These are phyloP conservation scores for Dendrobium huoshanense DNA, from an alignment of 106 monocot genomes.

Conservation along the genomic window DNA sequence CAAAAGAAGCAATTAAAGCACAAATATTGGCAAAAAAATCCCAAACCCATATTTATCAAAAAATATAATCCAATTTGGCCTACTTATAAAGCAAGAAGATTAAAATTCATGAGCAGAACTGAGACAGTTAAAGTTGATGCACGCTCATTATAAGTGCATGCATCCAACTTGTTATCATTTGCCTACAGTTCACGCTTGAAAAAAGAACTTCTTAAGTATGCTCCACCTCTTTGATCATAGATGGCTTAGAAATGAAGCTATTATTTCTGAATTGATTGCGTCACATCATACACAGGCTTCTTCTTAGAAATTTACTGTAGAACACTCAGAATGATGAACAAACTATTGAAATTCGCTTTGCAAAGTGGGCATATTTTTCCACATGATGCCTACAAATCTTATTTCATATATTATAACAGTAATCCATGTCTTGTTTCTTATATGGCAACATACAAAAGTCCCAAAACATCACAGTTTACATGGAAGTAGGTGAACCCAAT, in stretches of 20 bases:
- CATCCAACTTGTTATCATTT: neutral
- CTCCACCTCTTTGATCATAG: neutral
- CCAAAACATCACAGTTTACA: no score
- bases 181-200: neutral
- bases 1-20: neutral
- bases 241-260: neutral
- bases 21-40: constrained; percentile 1
- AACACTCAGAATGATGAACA: no score
- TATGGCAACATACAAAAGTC: no score
- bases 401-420: no score
- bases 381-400: no score
- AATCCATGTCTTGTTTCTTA: no score
- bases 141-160: neutral
- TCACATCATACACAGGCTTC: no score
- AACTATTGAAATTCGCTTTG: no score
- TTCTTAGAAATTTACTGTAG: no score
- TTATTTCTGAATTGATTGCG: no score
- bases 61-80: neutral
- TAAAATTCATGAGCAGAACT: neutral
- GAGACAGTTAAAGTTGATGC: neutral
- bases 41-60: neutral
- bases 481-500: no score
- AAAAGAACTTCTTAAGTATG: neutral
- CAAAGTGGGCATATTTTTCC: no score
- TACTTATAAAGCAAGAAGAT: constrained; percentile 1